Base-by-base conservation (phyloP, 2,329 filamentous ascomycete species). In the Pseudogymnoascus sp. region DNA sequence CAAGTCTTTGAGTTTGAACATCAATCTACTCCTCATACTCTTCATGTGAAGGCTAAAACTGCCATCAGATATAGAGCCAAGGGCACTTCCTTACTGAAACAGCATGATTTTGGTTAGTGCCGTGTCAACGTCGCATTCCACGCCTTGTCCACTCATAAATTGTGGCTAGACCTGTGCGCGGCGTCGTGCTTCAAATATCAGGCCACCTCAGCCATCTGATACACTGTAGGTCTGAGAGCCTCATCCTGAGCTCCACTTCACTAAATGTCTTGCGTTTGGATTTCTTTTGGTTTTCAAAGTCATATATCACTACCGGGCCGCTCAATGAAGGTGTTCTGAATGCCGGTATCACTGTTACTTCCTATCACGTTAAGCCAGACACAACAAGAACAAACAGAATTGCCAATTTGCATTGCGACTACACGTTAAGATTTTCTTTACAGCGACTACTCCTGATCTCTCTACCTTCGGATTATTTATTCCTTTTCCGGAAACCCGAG, bases 171-270 rank as follows among this genome's bases (percentile, higher is more conserved):
- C 49, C 49, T 34, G 16, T 56, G 16, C 49, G 28, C 28, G 49
- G n/a, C 49, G 49, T 56, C 28, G 28, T 56, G 49, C 49, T 56
- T 56, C 49, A 56, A 56, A 56, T 34, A 56, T 56, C 49, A 56
- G 49, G 49, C 49, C 49, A 56, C n/a, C 12, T 14, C 11, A n/a
- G 16, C 49, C 49, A 56, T 56, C 49, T 56, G 49, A 56, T 56
- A 56, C 49, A 56, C 28, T 18, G 49, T 56, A 56, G 28, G 49
- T 56, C 49, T 56, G 28, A 56, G 49, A 56, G 49, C 49, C 49
- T 56, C 49, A 56, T 56, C 49, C 49, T 36, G 11, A 34, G 28
- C 49, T 56, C 49, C 49, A 56, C 49, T 34, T 56, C 49, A 34
- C 49, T 11, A 56, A 56, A 34, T 56, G 28, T 56, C 36, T 56